These are phyloP conservation scores for Aurantiochytrium sp. DNA, from an alignment of 108 stramenopile species.

Conservation along the genomic window DNA sequence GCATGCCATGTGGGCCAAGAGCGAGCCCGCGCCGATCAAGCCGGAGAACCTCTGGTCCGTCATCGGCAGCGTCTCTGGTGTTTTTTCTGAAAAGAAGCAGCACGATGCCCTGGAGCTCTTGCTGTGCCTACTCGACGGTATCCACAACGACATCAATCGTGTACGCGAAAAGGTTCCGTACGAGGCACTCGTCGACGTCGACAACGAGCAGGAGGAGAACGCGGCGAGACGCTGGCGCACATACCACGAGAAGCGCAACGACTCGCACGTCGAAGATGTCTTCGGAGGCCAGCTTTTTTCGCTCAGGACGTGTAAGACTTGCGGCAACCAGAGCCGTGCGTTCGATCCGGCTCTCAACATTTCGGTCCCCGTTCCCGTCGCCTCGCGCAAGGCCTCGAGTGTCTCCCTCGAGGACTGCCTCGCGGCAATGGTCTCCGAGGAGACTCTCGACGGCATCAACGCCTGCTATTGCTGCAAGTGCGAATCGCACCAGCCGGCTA, in stretches of 20 bases:
- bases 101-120: conserved; percentile 98
- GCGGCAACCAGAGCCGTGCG: conserved; percentile 32
- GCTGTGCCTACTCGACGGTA: conserved; percentile 82
- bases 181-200: conserved; percentile 74
- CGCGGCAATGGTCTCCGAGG: background rate
- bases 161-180: conserved; percentile 81
- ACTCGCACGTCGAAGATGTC: conserved; percentile 41
- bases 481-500: background rate
- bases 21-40: background rate
- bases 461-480: background rate
- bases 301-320: conserved; percentile 41
- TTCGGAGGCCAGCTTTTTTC: conserved; percentile 54
- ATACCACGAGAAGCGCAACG: conserved; percentile 39
- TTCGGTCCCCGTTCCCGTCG: conserved; percentile 47
- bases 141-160: conserved; percentile 97
- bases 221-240: conserved; percentile 86
- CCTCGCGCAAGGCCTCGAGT: background rate
- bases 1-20: background rate
- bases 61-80: conserved; percentile 77
- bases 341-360: conserved; percentile 54
- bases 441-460: conserved; percentile 5
- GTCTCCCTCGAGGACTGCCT: conserved; percentile 34
- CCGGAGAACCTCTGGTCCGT: conserved; percentile 69
- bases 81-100: conserved; percentile 95
- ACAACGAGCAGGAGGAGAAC: conserved; percentile 64